Conservation (phyloP, 306 rosid genomes). For the Herpetospermum pedunculosum region DNA sequence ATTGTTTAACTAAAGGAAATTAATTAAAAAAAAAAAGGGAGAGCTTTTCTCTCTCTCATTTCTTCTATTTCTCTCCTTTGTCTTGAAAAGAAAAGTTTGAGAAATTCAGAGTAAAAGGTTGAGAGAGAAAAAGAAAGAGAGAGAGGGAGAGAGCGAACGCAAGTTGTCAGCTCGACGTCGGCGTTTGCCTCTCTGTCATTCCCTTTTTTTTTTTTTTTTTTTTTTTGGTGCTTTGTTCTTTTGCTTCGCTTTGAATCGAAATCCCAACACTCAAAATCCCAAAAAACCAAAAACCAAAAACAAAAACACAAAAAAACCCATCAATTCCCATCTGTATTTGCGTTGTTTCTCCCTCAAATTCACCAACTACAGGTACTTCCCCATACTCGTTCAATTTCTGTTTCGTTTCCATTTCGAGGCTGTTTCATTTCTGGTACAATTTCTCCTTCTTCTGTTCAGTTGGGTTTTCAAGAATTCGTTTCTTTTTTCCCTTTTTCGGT, state of each 20-base stretch:
- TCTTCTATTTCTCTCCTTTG: neutral
- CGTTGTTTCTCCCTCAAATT: neutral
- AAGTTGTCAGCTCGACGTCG: neutral
- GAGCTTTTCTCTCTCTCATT: neutral
- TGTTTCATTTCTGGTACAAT: neutral
- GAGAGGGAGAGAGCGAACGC: neutral
- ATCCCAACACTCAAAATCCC: neutral
- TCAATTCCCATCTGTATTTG: neutral
- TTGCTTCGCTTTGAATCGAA: conserved; percentile 9
- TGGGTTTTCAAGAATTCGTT: neutral
- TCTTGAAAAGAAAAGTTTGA: neutral
- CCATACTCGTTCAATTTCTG: neutral
- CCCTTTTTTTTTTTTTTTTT: neutral
- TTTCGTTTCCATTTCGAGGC: neutral
- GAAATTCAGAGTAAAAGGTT: neutral
- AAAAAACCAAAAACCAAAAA: too few species aligned
- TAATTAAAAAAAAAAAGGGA: neutral
- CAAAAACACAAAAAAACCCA: neutral
- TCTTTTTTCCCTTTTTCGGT: neutral
- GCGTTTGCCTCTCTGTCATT: conserved; percentile 12
- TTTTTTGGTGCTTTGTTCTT: neutral
- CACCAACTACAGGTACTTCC: neutral
- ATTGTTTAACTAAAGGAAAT: too few species aligned
- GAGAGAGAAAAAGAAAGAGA: neutral
- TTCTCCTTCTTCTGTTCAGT: neutral